These are phyloP conservation scores for Boletus hoseneyae DNA, from an alignment of 1,284 basidiomycete genomes.

Conservation along the genomic window DNA sequence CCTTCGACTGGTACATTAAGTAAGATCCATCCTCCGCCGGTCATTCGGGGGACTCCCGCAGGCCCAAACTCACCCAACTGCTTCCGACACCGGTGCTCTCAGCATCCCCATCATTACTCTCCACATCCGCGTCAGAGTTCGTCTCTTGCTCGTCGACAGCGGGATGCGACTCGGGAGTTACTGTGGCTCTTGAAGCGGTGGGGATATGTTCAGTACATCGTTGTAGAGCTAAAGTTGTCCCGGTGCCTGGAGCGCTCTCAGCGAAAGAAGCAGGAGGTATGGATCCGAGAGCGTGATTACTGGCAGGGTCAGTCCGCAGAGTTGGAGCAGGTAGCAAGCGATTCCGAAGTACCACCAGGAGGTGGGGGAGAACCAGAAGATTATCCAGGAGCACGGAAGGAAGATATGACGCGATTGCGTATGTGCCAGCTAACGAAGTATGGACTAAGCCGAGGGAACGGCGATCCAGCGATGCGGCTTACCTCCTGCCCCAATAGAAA, in stretches of 20 bases:
- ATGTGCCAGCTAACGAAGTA: conserved; percentile 52
- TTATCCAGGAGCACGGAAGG: conserved; percentile 63
- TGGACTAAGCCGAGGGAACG: conserved; percentile 5
- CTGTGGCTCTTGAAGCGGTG: background rate
- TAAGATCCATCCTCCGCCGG: background rate
- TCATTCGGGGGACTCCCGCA: conserved; percentile 24
- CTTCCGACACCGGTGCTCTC: conserved; percentile 41
- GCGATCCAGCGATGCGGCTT: conserved; percentile 21
- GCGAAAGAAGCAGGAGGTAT: conserved; percentile 17
- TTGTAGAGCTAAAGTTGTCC: conserved; percentile 3
- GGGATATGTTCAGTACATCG: conserved; percentile 5
- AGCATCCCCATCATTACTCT: conserved; percentile 55
- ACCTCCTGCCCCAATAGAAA: conserved; percentile 76
- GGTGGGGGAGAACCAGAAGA: conserved; percentile 62
- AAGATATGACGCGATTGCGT: conserved; percentile 62
- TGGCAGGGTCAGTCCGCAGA: conserved; percentile 15
- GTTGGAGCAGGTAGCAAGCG: conserved; percentile 51
- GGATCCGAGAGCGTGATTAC: conserved; percentile 19
- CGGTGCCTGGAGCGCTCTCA: background rate
- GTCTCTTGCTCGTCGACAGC: conserved; percentile 32
- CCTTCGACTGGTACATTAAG: background rate
- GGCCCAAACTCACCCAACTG: conserved; percentile 65
- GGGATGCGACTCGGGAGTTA: conserved; percentile 6
- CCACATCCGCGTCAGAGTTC: conserved; percentile 63
- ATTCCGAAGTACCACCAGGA: conserved; percentile 60